Percentiles rank a stretch among this genome's conserved stretches.
These are phyloP conservation scores for Psilocybe mexicana DNA, from an alignment of 1,284 basidiomycete species.

Conservation along the genomic window DNA sequence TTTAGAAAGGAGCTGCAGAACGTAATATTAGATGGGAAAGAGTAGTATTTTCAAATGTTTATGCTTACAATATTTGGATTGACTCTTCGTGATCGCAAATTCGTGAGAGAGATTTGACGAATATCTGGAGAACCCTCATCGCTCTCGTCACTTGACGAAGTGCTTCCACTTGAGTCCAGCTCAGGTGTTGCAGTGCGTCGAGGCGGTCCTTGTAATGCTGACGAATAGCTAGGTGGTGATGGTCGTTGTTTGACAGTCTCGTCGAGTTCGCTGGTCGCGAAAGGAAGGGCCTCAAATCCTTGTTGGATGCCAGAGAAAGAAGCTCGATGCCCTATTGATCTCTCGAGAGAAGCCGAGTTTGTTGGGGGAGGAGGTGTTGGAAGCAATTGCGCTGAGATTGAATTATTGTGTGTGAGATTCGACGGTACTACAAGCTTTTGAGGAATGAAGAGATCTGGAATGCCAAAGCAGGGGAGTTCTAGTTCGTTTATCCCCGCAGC, in stretches of 20 bases:
- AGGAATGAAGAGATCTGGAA: constrained; percentile 63
- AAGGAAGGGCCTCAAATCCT: constrained; percentile 25
- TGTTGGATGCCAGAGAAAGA: constrained; percentile 17
- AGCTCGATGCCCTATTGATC: constrained; percentile 4
- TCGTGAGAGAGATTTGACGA: constrained; percentile 29
- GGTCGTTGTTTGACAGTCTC: constrained; percentile 18
- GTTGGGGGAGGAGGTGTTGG: constrained; percentile 5
- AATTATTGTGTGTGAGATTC: constrained; percentile 15
- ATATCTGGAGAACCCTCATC: constrained; percentile 29
- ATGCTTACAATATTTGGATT: constrained; percentile 54
- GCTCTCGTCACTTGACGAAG: constrained; percentile 38
- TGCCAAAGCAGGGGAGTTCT: constrained; percentile 51
- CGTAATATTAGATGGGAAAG: constrained; percentile 21
- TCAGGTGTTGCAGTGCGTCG: constrained; percentile 34
- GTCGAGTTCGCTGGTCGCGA: constrained; percentile 23
- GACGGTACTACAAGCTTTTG: constrained; percentile 42
- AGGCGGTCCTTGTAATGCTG: constrained; percentile 31
- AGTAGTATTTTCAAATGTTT: constrained; percentile 10
- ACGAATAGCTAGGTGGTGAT: constrained; percentile 34
- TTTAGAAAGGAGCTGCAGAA: constrained; percentile 52
- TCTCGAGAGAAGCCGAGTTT: constrained; percentile 5
- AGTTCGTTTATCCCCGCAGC: constrained; percentile 60
- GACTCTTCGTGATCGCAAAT: constrained; percentile 39
- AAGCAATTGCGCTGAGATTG: constrained; percentile 8
- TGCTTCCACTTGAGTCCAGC: constrained; percentile 35